Conservation (phyloP, 163 green algal species). For the Volvox carteri region DNA sequence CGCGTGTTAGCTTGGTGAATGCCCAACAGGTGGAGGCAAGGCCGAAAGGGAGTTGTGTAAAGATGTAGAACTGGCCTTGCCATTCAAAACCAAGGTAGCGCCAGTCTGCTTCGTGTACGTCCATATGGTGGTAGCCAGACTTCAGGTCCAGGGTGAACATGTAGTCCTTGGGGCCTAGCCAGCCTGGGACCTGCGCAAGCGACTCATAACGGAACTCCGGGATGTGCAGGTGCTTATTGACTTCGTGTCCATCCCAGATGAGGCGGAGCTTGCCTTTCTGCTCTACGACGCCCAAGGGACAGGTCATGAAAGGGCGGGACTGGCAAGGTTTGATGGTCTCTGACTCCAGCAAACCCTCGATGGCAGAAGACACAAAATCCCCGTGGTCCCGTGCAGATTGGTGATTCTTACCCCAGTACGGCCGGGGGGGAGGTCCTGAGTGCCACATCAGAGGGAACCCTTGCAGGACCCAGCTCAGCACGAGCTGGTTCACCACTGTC, state of each 20-base stretch:
- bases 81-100: slow-evolving; percentile 1
- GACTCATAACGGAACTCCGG: slow-evolving; percentile 22
- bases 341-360: not conserved
- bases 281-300: slow-evolving; percentile 10
- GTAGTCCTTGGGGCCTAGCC: not conserved
- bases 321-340: not conserved
- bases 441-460: not conserved
- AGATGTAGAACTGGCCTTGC: not conserved
- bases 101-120: not conserved
- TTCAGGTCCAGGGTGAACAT: slow-evolving; percentile 23
- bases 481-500: not conserved
- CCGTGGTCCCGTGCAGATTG: not conserved
- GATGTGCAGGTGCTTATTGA: slow-evolving; percentile 2
- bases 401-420: not conserved
- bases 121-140: slow-evolving; percentile 34
- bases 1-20: slow-evolving; percentile 42
- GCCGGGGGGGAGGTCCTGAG: not conserved
- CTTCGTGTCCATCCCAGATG: not conserved
- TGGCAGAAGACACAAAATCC: not conserved
- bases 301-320: not conserved
- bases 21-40: slow-evolving; percentile 26
- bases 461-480: not conserved
- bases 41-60: slow-evolving; percentile 42
- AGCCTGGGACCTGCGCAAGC: not conserved
- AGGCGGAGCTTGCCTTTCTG: slow-evolving; percentile 1